Conservation (phyloP, 805 yeast genomes). For the Zygosaccharomyces lentus region DNA sequence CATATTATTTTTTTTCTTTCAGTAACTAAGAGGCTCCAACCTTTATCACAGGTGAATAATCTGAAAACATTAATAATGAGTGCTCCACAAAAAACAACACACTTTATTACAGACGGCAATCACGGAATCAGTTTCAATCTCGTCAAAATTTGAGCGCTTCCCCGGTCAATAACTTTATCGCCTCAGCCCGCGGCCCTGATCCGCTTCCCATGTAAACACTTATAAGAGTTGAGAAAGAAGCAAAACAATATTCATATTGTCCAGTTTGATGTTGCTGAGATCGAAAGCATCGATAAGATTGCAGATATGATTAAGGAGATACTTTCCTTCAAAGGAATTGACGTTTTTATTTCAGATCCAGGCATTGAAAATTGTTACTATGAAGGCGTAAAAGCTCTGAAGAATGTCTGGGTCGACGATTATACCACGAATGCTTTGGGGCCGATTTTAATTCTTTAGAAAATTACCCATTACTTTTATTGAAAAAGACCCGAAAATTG, state of each 20-base stretch:
- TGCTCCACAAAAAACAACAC: constrained; percentile 13
- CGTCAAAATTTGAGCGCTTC: constrained; percentile 26
- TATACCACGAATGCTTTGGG: constrained; percentile 16
- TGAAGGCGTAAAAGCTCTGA: constrained; percentile 16
- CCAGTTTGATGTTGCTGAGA: constrained; percentile 21
- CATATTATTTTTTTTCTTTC: too few species aligned
- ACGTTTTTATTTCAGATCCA: constrained; percentile 32
- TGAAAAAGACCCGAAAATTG: constrained; percentile 24
- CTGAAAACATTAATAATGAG: too few species aligned
- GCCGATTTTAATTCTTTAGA: constrained; percentile 11
- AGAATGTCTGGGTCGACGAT: constrained; percentile 11
- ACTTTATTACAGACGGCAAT: constrained; percentile 38
- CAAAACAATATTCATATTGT: constrained; percentile 20
- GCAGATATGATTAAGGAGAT: constrained; percentile 16
- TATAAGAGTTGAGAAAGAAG: constrained; percentile 15
- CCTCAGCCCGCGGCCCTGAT: constrained; percentile 8
- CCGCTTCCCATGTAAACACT: constrained; percentile 13
- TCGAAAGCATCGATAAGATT: constrained; percentile 19
- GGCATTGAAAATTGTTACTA: constrained; percentile 30
- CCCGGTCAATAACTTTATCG: constrained; percentile 24
- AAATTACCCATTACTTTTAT: constrained; percentile 23
- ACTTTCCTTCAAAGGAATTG: constrained; percentile 25
- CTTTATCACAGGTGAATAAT: too few species aligned
- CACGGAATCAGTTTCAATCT: constrained; percentile 36
- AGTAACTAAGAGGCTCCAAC: too few species aligned